Evolutionary conservation across 148 eudicot genomes (phyloP).

Genomic region (Limonium bicolor): DNA sequence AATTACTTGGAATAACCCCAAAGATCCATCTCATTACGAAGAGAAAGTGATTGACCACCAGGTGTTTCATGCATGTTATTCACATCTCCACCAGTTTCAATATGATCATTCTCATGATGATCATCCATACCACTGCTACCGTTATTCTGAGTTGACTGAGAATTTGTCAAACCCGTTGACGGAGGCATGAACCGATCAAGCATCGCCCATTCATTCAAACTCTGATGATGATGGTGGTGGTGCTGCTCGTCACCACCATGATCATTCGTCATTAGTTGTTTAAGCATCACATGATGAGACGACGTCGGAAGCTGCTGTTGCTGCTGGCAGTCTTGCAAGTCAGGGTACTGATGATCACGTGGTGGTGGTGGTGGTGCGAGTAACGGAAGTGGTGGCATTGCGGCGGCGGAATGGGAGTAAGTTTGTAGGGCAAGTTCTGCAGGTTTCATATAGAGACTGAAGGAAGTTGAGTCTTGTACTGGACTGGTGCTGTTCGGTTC

Average conservation of each 20-base stretch:
- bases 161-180: background rate
- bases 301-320: slow-evolving; percentile 6
- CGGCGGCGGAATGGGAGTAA: slow-evolving; percentile 31
- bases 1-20: slow-evolving; percentile 70
- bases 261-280: slow-evolving; percentile 23
- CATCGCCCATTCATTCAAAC: slow-evolving; percentile 48
- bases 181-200: slow-evolving; percentile 30
- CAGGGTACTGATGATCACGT: slow-evolving; percentile 14
- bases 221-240: slow-evolving; percentile 24
- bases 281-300: slow-evolving; percentile 16
- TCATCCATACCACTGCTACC: slow-evolving; percentile 13
- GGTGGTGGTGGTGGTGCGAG: slow-evolving; percentile 25
- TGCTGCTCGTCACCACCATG: slow-evolving; percentile 18
- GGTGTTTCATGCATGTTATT: background rate
- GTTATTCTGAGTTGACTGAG: background rate
- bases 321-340: slow-evolving; percentile 9
- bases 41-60: slow-evolving; percentile 19
- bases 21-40: slow-evolving; percentile 76
- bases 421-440: slow-evolving; percentile 33
- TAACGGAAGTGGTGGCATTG: slow-evolving; percentile 16
- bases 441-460: slow-evolving; percentile 35
- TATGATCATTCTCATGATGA: slow-evolving; percentile 9
- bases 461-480: slow-evolving; percentile 16
- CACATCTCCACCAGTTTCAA: slow-evolving; percentile 1
- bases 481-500: slow-evolving; percentile 13